Evolutionary conservation across 441 rosid species (phyloP), one percentile per base, ranked within the genome.

Genomic region (Raphanus hybrid): DNA sequence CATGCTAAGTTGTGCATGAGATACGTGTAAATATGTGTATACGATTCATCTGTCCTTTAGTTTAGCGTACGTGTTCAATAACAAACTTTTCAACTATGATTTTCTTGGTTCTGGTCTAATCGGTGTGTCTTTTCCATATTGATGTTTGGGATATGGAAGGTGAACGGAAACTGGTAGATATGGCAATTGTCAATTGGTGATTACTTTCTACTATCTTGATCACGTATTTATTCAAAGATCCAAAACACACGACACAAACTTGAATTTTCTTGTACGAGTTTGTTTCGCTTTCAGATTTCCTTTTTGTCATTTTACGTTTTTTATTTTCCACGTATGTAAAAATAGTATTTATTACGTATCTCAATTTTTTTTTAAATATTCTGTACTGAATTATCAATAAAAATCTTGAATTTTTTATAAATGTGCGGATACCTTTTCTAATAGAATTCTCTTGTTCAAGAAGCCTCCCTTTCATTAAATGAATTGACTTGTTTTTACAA

Each of bases 141-240:
- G 20, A 50, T 14, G 20, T 50, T 15, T 37, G 3, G 2, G 15
- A 48, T 48, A 48, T 48, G 54, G 0, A 6, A 48, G 54, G 54
- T 12, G 5, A 48, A 48, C 6, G 1, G 6, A 48, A 48, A n/a
- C 54, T 12, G 15, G 2, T 12, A 50, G 16, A 50, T 11, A 50
- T 50, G 55, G 20, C 39, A 35, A 7, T 2, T 14, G 57, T 16
- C 20, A 57, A 18, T 23, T 58, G 14, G 12, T 23, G 14, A 58
- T 10, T 58, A 61, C 65, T 6, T 61, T 29, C 43, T n/a, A 27
- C 5, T 29, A 60, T 35, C 39, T 37, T 37, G 4, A 43, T 43
- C 50, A 10, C 50, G 3, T 9, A 29, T 32, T 62, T 62, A 32
- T 62, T 62, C 66, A 62, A 62, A 62, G 23, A 62, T 62, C 67